Evolutionary conservation across 2,329 filamentous ascomycete genomes (phyloP).

Genomic region (Scleromitrula shiraiana): DNA sequence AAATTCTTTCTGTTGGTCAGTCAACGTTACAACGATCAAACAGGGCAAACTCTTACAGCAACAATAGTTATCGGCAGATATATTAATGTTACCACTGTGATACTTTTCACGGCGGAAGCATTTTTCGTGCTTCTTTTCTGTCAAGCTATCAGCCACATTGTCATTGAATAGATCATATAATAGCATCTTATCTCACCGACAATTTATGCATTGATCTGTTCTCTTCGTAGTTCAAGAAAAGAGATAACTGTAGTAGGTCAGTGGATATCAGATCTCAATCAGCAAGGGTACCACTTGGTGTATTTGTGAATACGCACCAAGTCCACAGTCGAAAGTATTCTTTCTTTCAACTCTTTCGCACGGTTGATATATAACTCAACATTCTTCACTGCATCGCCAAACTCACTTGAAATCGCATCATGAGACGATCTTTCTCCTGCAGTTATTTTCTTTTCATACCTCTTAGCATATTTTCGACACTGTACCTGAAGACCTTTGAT

Average conservation of each 20-base stretch:
- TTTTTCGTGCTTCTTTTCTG: slow-evolving; percentile 20
- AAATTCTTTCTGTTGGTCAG: slow-evolving; percentile 13
- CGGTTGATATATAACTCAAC: slow-evolving; percentile 10
- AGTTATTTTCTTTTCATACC: background rate
- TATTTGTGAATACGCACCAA: slow-evolving; percentile 14
- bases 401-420: slow-evolving; percentile 10
- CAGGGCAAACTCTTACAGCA: slow-evolving; percentile 10
- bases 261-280: slow-evolving; percentile 12
- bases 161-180: background rate
- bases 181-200: slow-evolving; percentile 8
- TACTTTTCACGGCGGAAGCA: slow-evolving; percentile 22
- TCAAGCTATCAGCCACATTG: background rate
- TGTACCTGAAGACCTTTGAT: slow-evolving; percentile 8
- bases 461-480: background rate
- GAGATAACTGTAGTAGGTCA: slow-evolving; percentile 1
- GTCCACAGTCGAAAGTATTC: slow-evolving; percentile 13
- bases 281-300: slow-evolving; percentile 15
- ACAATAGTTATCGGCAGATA: slow-evolving; percentile 22
- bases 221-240: slow-evolving; percentile 11
- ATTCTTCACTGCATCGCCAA: slow-evolving; percentile 16
- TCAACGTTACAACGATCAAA: background rate
- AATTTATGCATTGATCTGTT: slow-evolving; percentile 15
- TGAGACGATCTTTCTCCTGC: background rate
- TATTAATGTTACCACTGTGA: slow-evolving; percentile 22
- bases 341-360: slow-evolving; percentile 11